Conservation (phyloP, 1,284 basidiomycete species). For the Pseudozyma hubeiensis region DNA sequence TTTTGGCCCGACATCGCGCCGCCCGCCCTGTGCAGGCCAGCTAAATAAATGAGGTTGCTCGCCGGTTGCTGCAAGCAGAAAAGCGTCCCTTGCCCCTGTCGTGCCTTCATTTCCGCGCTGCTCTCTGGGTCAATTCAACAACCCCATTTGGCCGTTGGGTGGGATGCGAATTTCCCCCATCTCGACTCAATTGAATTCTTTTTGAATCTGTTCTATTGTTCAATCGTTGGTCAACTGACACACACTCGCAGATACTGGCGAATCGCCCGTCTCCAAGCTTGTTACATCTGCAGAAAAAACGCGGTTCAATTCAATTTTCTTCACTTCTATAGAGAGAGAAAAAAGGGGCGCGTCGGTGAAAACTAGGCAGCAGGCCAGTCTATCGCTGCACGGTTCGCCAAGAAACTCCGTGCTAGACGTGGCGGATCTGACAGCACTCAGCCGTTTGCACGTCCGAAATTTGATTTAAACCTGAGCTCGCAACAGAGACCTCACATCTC, state of each 20-base stretch:
- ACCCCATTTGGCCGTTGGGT: too few relatives aligned
- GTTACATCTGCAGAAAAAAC: slow-evolving; percentile 27
- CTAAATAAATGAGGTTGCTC: too few relatives aligned
- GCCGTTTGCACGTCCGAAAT: background rate
- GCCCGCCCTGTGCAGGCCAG: too few relatives aligned
- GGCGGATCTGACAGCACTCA: slow-evolving; percentile 28
- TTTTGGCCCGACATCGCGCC: too few relatives aligned
- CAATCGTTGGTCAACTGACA: too few relatives aligned
- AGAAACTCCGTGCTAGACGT: slow-evolving; percentile 43
- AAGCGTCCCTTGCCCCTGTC: too few relatives aligned
- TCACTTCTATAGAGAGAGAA: background rate
- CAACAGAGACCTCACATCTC: slow-evolving; percentile 24
- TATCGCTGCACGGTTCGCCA: background rate
- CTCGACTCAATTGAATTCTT: too few relatives aligned
- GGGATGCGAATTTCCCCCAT: too few relatives aligned
- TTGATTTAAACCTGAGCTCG: slow-evolving; percentile 18
- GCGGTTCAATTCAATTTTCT: background rate
- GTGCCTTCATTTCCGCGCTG: too few relatives aligned
- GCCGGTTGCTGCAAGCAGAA: too few relatives aligned
- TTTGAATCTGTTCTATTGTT: too few relatives aligned
- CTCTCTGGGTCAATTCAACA: too few relatives aligned
- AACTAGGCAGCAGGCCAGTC: slow-evolving; percentile 17
- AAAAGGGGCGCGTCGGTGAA: background rate
- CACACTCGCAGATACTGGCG: slow-evolving; percentile 8
- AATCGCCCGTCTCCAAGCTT: slow-evolving; percentile 9